Percentiles rank a stretch among this genome's conserved stretches.
Evolutionary conservation across 176 grass and related monocot species (phyloP).

Genomic region (Carex kokanica): DNA sequence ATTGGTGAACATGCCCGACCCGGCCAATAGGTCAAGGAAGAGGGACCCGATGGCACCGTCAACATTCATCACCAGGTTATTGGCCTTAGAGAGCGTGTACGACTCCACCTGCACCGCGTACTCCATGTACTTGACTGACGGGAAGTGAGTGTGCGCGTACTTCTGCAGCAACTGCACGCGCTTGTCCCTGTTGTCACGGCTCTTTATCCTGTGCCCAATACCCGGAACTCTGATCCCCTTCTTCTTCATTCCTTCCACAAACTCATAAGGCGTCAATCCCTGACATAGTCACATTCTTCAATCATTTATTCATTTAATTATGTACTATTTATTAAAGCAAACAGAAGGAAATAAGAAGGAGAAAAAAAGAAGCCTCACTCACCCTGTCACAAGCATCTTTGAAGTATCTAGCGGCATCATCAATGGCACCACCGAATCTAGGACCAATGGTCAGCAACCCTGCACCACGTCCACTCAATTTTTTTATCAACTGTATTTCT

Average conservation of each 20-base stretch:
- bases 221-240: conserved; percentile 98
- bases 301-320: background rate
- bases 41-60: conserved; percentile 88
- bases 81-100: conserved; percentile 90
- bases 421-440: conserved; percentile 98
- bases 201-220: conserved; percentile 99
- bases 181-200: conserved; percentile 97
- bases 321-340: background rate
- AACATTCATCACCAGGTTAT: conserved; percentile 77
- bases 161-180: conserved; percentile 93
- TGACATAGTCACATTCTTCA: conserved; percentile 17
- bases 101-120: conserved; percentile 87
- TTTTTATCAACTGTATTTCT: conserved; percentile 2
- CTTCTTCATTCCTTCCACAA: conserved; percentile 99
- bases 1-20: conserved; percentile 95
- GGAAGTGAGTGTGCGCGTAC: conserved; percentile 90
- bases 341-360: background rate
- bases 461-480: conserved; percentile 28
- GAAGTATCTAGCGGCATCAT: conserved; percentile 97
- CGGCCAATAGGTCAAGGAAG: conserved; percentile 96
- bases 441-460: conserved; percentile 96
- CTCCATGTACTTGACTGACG: conserved; percentile 93
- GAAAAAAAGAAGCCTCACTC: background rate
- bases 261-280: conserved; percentile 89
- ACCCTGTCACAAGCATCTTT: conserved; percentile 97